Evolutionary conservation across 2,329 filamentous ascomycete genomes (phyloP).

Genomic region (Sporothrix euskadiensis): DNA sequence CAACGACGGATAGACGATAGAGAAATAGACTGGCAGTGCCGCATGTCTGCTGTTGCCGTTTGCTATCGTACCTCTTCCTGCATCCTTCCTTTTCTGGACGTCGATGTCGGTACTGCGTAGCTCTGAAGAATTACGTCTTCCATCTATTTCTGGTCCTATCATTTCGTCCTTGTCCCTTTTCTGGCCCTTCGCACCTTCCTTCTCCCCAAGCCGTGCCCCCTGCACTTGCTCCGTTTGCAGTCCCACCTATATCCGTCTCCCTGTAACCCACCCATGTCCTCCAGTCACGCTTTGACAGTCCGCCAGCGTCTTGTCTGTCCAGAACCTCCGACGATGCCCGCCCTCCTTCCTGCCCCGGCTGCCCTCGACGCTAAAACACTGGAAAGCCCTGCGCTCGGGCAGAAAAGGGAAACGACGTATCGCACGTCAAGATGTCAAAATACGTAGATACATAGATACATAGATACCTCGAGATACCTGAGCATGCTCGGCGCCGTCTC

Average conservation of each 20-base stretch:
- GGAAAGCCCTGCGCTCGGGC: not conserved
- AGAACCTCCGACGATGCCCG: not conserved
- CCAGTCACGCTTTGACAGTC: not conserved
- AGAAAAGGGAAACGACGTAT: not conserved
- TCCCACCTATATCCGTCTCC: conserved; percentile 13
- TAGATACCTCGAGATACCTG: not conserved
- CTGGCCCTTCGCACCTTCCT: not conserved
- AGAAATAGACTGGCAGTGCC: not conserved
- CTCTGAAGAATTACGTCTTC: not conserved
- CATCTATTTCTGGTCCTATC: not conserved
- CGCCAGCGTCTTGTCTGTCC: not conserved
- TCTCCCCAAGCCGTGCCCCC: not conserved
- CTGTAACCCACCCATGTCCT: conserved; percentile 8
- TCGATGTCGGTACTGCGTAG: not conserved
- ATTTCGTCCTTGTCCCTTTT: not conserved
- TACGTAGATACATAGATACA: not conserved
- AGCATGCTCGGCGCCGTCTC: not conserved
- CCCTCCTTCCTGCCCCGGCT: not conserved
- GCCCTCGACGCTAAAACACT: not conserved
- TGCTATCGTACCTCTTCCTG: not conserved
- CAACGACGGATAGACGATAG: no score
- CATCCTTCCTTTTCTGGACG: not conserved
- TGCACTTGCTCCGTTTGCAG: conserved; percentile 6
- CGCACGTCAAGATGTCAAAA: not conserved
- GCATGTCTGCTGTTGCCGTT: not conserved